Evolutionary conservation across 805 yeast genomes (phyloP), one percentile per base, ranked within the genome.

Genomic region (Metschnikowia peoriensis): DNA sequence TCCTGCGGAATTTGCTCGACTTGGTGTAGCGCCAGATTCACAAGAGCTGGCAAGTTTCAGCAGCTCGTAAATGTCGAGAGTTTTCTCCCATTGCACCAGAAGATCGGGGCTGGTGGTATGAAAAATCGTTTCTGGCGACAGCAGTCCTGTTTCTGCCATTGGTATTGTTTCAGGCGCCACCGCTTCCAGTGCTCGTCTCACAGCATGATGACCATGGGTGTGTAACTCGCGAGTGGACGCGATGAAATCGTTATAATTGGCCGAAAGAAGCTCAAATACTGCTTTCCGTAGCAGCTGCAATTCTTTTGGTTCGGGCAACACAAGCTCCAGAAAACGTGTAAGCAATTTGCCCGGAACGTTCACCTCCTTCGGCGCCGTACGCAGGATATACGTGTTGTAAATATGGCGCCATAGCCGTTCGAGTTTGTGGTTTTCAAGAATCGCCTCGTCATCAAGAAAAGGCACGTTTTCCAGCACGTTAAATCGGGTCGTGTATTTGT

Each of bases 161-260:
- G 27, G 11, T n/a, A 46, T 35, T 6, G 43, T 45, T 8, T 60
- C 66, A 1, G 69, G 66, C 10, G 67, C 55, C 32, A 64, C 49
- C 38, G 54, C 50, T 34, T 62, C 68, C 52, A 63, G 64, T 29
- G 44, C 48, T 15, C 69, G 56, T 11, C 67, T 52, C 28, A 49
- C 50, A 9, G 43, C 14, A n/a, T 44, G 42, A 2, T n/a, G 28
- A 16, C 44, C 27, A 29, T 47, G 51, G 29, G 38, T 27, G 28
- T 51, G 52, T 32, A 38, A 28, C 44, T 51, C 56, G n/a, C 62
- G 57, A 27, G 61, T 59, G 47, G 51, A 46, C 49, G 57, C 60
- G 32, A 69, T 49, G 32, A 70, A 73, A 57, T 70, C 76, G 54
- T 65, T 61, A 55, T 66, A 72, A 45, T 67, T 66, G 53, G 66